Evolutionary conservation across 305 asterid species (phyloP), one percentile per base, ranked within the genome.

Genomic region (Petunia hybrid): DNA sequence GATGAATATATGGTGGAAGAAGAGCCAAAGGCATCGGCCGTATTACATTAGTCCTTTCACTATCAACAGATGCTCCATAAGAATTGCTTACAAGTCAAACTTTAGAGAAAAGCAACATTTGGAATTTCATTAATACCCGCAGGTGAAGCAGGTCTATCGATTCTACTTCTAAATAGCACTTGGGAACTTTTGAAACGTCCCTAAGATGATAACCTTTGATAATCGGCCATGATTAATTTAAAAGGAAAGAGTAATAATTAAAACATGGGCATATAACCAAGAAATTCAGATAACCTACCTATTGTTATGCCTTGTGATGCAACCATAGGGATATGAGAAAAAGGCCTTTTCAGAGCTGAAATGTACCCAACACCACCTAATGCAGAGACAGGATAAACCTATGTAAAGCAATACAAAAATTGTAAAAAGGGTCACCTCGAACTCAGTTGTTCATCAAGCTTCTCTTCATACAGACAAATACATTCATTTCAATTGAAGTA

Each of bases 251-350:
- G 14, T 0, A 53, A 5, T 40, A 38, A 40, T 51, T 59, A 60
- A 71, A 9, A 64, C 62, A 61, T 14, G 63, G 8, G 69, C 10
- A 22, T 46, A 77, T 41, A 31, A 77, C 8, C 55, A 76, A 78
- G 22, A 38, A 40, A 67, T 69, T 80, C 66, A 60, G 56, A 81
- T 69, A 79, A 82, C 90, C 82, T 63, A 94, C 97, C 97, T 84
- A 91, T 63, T 73, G 87, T 79, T 78, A 94, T 87, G 86, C 98
- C 98, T 85, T 94, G 98, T 83, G 98, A 93, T 81, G 97, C 98
- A 76, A 93, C 92, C 90, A 94, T 60, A n/a, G 97, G 93, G 82
- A 93, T 91, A 68, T 91, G 93, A 77, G 92, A 85, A 80, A 93
- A 94, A 13, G 95, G 93, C 91, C 88, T 94, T 86, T 85, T 91